phyloP scores from a whole-genome alignment of 164 flowering plant species.

The Chloranthus sessilifolius region DNA sequence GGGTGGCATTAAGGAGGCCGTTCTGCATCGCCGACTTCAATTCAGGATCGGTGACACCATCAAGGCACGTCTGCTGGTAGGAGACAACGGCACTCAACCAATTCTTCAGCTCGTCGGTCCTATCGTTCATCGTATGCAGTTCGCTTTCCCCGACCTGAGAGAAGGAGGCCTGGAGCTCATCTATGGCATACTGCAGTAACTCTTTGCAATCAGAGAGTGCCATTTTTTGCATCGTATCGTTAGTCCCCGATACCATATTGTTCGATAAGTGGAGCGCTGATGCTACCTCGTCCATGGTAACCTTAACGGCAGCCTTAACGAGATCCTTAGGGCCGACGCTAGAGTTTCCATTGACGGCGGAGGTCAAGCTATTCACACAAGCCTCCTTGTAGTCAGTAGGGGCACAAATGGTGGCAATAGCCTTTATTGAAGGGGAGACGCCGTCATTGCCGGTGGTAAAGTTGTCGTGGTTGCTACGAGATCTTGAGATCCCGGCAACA shows the following conservation, averaged over 20 bases:
- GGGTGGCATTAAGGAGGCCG: slow-evolving; percentile 29
- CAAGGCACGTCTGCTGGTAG: slow-evolving; percentile 47
- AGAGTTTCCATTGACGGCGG: slow-evolving; percentile 17
- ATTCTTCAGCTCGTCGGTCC: slow-evolving; percentile 31
- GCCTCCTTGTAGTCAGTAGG: slow-evolving; percentile 38
- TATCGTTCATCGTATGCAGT: slow-evolving; percentile 22
- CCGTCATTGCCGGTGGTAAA: background rate
- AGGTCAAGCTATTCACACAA: slow-evolving; percentile 30
- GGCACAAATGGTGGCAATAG: slow-evolving; percentile 32
- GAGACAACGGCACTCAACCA: slow-evolving; percentile 53
- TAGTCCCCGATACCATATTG: slow-evolving; percentile 8
- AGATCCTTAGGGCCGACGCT: slow-evolving; percentile 35
- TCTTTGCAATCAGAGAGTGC: slow-evolving; percentile 44
- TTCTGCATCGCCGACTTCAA: slow-evolving; percentile 23
- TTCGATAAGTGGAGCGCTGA: slow-evolving; percentile 13
- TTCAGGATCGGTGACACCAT: slow-evolving; percentile 30
- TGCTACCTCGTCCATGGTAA: slow-evolving; percentile 25
- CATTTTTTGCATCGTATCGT: slow-evolving; percentile 16
- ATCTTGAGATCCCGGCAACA: slow-evolving; percentile 11
- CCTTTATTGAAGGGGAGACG: slow-evolving; percentile 13
- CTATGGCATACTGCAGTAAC: slow-evolving; percentile 30
- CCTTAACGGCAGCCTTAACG: slow-evolving; percentile 27
- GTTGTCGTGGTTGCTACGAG: background rate
- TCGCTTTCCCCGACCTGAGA: slow-evolving; percentile 27
- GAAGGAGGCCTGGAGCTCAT: slow-evolving; percentile 34